Percentiles rank a stretch among this genome's conserved stretches.
These are phyloP conservation scores for Moringa oleifera DNA, from an alignment of 345 rosid species.

Conservation along the genomic window DNA sequence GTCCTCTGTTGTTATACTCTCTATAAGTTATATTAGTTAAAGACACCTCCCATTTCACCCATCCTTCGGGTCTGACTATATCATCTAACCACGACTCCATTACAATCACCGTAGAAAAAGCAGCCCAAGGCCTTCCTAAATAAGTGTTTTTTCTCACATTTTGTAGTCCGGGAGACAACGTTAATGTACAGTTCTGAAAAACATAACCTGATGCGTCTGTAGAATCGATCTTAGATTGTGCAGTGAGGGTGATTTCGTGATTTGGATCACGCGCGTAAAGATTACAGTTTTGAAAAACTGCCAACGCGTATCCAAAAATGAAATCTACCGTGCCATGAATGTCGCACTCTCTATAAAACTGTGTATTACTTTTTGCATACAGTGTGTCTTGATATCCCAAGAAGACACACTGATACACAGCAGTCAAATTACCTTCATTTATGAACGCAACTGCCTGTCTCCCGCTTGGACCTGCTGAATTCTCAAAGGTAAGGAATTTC, in stretches of 20 bases:
- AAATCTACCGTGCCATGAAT: conserved; percentile 20
- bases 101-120: conserved; percentile 21
- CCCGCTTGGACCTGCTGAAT: no score
- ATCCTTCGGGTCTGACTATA: conserved; percentile 27
- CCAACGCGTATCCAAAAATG: conserved; percentile 32
- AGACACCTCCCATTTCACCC: conserved; percentile 24
- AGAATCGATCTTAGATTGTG: conserved; percentile 17
- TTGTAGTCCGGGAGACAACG: conserved; percentile 11
- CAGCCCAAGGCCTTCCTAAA: conserved; percentile 33
- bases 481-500: no score
- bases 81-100: conserved; percentile 23
- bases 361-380: conserved; percentile 18
- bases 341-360: conserved; percentile 22
- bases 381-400: conserved; percentile 31
- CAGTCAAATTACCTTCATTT: background rate
- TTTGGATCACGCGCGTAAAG: conserved; percentile 13
- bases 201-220: conserved; percentile 17
- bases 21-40: conserved; percentile 21
- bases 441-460: background rate
- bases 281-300: conserved; percentile 27
- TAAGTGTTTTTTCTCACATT: conserved; percentile 4
- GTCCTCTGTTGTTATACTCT: conserved; percentile 27
- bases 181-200: conserved; percentile 24
- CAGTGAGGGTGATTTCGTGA: conserved; percentile 20
- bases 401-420: conserved; percentile 11